Conservation (phyloP, 2,329 filamentous ascomycete species). For the Elsinoe batatas region DNA sequence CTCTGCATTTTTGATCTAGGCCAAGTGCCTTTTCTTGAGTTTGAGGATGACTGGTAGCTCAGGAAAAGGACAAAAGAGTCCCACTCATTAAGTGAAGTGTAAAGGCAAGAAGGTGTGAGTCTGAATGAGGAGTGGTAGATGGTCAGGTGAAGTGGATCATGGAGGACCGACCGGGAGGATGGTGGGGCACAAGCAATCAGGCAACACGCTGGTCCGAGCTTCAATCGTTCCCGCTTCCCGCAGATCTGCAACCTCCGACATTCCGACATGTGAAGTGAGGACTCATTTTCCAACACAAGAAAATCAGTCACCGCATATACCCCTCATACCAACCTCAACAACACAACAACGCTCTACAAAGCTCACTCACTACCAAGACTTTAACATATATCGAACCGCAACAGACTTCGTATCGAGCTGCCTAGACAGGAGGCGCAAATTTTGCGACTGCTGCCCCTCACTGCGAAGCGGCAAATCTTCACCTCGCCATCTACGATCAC, state of each 20-base stretch:
- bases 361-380: not conserved
- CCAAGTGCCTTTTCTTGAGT: not conserved
- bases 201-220: conserved; percentile 1
- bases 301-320: not conserved
- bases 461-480: not conserved
- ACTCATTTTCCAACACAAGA: not conserved
- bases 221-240: not conserved
- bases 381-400: not conserved
- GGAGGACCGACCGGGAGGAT: not conserved
- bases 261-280: not conserved
- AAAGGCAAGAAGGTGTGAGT: not conserved
- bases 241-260: conserved; percentile 1
- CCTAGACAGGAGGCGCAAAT: not conserved
- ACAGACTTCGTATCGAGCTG: not conserved
- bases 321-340: not conserved
- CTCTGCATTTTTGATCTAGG: not conserved
- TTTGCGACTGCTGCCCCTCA: not conserved
- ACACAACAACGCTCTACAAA: not conserved
- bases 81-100: not conserved
- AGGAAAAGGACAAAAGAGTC: not conserved
- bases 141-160: not conserved
- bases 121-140: not conserved
- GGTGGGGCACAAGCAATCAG: conserved; percentile 9
- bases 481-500: not conserved
- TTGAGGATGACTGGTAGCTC: not conserved